phyloP scores from a whole-genome alignment of 179 eudicot species.

The Drosera spatulata region DNA sequence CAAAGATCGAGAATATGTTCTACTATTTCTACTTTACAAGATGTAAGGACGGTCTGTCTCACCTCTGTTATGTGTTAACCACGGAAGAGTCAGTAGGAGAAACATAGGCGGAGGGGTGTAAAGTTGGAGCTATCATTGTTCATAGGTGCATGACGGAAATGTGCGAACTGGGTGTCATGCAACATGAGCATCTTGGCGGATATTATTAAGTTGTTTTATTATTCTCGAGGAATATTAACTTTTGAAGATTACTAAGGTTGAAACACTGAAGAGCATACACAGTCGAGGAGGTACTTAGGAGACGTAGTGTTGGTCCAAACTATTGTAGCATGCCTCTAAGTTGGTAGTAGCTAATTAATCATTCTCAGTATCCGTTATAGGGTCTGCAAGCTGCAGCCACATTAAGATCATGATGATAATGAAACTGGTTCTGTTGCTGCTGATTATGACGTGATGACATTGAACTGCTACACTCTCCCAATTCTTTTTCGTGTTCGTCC shows the following conservation, averaged over 20 bases:
- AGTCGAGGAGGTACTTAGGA: not conserved
- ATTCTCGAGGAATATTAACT: not conserved
- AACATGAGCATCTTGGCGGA: not conserved
- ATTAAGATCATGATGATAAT: constrained; percentile 43
- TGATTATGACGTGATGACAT: constrained; percentile 27
- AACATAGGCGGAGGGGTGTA: too few species aligned
- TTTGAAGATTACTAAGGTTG: too few species aligned
- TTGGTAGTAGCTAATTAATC: not conserved
- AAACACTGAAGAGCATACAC: too few species aligned
- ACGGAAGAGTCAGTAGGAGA: too few species aligned
- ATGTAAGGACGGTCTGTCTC: too few species aligned
- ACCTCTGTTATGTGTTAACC: too few species aligned
- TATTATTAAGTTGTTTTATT: constrained; percentile 1
- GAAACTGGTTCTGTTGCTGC: constrained; percentile 13
- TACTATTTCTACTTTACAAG: too few species aligned
- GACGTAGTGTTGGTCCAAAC: not conserved
- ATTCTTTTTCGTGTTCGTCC: constrained; percentile 16
- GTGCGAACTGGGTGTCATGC: too few species aligned
- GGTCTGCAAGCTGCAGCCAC: constrained; percentile 29
- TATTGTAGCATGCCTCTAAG: not conserved
- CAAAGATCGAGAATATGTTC: too few species aligned
- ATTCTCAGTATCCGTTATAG: constrained; percentile 21
- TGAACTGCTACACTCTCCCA: constrained; percentile 41
- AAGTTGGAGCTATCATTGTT: too few species aligned
- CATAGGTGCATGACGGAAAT: too few species aligned